A percentile compares a stretch with the other conserved stretches of the same genome.
phyloP scores from a whole-genome alignment of 768 basidiomycete species.

The Dacryopinax primogenitus region DNA sequence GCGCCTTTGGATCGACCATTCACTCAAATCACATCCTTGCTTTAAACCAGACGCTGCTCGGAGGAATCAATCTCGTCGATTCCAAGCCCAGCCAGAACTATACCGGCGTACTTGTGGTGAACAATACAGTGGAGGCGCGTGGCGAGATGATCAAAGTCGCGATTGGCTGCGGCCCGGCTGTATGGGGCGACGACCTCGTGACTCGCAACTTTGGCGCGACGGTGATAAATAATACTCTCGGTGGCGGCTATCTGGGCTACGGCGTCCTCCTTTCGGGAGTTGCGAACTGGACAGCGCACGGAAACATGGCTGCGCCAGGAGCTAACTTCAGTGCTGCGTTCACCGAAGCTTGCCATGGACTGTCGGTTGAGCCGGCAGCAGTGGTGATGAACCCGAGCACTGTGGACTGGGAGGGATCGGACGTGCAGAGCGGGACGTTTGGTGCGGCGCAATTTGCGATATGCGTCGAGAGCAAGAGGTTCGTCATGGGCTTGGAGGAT shows the following conservation, averaged over 20 bases:
- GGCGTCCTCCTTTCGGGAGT: constrained; percentile 3
- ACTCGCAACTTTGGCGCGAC: not conserved
- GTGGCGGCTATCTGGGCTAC: not conserved
- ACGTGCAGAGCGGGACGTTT: not conserved
- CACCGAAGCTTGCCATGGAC: not conserved
- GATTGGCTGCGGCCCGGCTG: not conserved
- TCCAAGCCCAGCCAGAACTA: constrained; percentile 5
- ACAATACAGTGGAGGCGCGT: not conserved
- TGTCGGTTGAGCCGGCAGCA: not conserved
- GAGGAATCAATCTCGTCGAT: not conserved
- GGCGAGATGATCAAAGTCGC: constrained; percentile 4
- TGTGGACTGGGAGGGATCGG: not conserved
- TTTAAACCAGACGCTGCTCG: not conserved
- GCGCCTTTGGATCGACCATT: constrained; percentile 21
- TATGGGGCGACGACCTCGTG: constrained; percentile 3
- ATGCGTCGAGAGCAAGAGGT: not conserved
- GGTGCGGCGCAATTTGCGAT: not conserved
- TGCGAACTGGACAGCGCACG: constrained; percentile 5
- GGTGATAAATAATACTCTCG: constrained; percentile 1
- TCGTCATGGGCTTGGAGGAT: not conserved
- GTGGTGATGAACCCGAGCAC: not conserved
- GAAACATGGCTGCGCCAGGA: not conserved
- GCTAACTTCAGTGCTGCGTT: not conserved
- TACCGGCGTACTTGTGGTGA: not conserved
- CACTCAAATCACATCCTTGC: constrained; percentile 22